phyloP scores from a whole-genome alignment of 106 monocot genomes.

The Acorus gramineus region DNA sequence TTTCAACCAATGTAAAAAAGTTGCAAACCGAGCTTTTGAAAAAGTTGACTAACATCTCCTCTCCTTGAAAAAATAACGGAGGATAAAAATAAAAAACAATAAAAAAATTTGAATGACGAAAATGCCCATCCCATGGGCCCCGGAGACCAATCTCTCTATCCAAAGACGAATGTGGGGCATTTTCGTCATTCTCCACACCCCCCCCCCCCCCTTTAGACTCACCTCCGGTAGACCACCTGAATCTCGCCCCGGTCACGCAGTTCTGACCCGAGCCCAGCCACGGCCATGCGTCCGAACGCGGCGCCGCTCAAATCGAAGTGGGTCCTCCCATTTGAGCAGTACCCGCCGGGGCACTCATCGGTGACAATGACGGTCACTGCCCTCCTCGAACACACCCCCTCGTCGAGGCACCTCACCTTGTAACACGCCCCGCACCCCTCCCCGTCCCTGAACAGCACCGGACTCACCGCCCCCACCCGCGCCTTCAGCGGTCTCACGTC shows the following conservation, averaged over 20 bases:
- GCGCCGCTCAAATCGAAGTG: constrained; percentile 95
- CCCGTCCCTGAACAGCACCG: constrained; percentile 72
- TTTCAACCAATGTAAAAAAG: no score
- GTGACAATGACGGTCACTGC: constrained; percentile 84
- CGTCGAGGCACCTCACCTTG: constrained; percentile 75
- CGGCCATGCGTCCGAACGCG: constrained; percentile 87
- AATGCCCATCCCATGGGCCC: no score
- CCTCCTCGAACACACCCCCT: constrained; percentile 51
- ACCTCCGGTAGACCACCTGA: constrained; percentile 64
- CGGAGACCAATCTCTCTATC: no score
- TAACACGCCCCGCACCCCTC: constrained; percentile 96
- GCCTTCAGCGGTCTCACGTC: constrained; percentile 74
- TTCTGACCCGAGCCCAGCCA: constrained; percentile 23
- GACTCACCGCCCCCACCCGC: constrained; percentile 88
- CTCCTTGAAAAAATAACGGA: no score
- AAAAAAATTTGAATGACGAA: no score
- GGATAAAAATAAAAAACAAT: no score
- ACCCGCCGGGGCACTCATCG: constrained; percentile 93
- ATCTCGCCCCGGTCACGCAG: constrained; percentile 83
- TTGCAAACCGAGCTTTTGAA: no score
- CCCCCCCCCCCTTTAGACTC: not conserved
- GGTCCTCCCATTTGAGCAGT: constrained; percentile 59
- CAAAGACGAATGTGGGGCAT: no score
- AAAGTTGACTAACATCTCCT: no score
- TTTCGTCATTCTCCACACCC: no score